Percentiles rank a stretch among this genome's conserved stretches.
Evolutionary conservation across 306 rosid species (phyloP).

Genomic region (Dalbergia cultrata): DNA sequence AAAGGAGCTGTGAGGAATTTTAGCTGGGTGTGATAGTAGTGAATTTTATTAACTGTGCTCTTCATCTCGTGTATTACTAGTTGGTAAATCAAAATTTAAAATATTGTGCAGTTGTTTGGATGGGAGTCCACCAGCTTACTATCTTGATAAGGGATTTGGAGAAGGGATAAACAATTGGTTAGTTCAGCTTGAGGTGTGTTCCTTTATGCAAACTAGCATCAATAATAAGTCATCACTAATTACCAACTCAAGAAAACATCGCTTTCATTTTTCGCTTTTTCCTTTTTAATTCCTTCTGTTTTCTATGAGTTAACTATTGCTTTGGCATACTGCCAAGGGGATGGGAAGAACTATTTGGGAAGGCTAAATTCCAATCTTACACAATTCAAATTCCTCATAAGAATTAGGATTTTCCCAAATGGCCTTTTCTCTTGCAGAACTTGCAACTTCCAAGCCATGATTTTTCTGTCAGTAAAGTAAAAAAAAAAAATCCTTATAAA

Average conservation of each 20-base stretch:
- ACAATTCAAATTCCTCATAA: background rate
- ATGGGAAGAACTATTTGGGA: too few species aligned
- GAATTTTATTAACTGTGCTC: slow-evolving; percentile 20
- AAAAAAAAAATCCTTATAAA: too few species aligned
- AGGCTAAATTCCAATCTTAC: background rate
- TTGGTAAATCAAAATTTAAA: slow-evolving; percentile 26
- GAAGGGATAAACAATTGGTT: slow-evolving; percentile 87
- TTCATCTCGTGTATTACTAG: slow-evolving; percentile 6
- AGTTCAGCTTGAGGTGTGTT: slow-evolving; percentile 83
- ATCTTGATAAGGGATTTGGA: slow-evolving; percentile 76
- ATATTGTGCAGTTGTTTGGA: slow-evolving; percentile 86
- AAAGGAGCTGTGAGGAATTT: slow-evolving; percentile 85
- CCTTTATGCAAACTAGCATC: slow-evolving; percentile 37
- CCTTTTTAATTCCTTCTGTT: background rate
- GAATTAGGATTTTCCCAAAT: background rate
- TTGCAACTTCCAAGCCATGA: background rate
- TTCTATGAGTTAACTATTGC: background rate
- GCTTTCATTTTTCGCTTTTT: background rate
- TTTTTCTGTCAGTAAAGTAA: too few species aligned
- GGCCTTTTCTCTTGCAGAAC: background rate
- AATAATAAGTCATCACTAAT: slow-evolving; percentile 8
- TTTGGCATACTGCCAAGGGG: slow-evolving; percentile 11
- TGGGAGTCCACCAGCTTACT: slow-evolving; percentile 97
- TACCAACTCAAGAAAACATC: slow-evolving; percentile 30
- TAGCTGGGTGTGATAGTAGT: slow-evolving; percentile 9